Evolutionary conservation across 1,284 basidiomycete genomes (phyloP), one percentile per base, ranked within the genome.

Genomic region (Garcileccinum viscosum): DNA sequence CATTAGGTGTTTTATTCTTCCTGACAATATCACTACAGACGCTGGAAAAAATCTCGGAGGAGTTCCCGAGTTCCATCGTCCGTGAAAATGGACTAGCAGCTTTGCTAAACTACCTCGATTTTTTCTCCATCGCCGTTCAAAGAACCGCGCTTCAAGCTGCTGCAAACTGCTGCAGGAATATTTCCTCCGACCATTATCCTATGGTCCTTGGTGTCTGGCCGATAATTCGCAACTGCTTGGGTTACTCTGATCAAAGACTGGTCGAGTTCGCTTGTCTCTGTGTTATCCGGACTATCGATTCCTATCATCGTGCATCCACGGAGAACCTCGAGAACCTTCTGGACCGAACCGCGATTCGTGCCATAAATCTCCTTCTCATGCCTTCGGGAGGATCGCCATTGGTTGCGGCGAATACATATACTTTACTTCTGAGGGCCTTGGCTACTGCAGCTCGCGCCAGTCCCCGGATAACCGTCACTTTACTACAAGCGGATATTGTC

Each of bases 81-180:
- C 91, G 95, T 64, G 96, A 98, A 83, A 95, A 95, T 64, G 97
- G 97, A 50, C 87, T 98, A 24, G 90, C 93, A 30, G 96, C 96
- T 24, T 84, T 98, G 40, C 88, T 98, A 74, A 95, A 95, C 79
- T 98, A 93, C 82, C 90, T 98, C 72, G 96, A 98, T 79, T 98
- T 98, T 84, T 98, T 98, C 83, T 96, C 95, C 15, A 98, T 96
- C 73, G 95, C 96, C 61, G 96, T 98, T 11, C 97, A 98, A 80
- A 89, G 97, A 66, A 98, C 95, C 0, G 97, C 97, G 24, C 86
- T 98, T n/a, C 96, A 97, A 74, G 96, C 96, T 24, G 96, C 96
- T 6, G 93, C 96, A 38, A 98, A 98, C 76, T 98, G 97, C 76
- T 98, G 96, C 80, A 90, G 95, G 64, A 95, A 95, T 77, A 88